Conservation (phyloP, 176 grass and related monocot species). For the Eremochloa ophiuroides region DNA sequence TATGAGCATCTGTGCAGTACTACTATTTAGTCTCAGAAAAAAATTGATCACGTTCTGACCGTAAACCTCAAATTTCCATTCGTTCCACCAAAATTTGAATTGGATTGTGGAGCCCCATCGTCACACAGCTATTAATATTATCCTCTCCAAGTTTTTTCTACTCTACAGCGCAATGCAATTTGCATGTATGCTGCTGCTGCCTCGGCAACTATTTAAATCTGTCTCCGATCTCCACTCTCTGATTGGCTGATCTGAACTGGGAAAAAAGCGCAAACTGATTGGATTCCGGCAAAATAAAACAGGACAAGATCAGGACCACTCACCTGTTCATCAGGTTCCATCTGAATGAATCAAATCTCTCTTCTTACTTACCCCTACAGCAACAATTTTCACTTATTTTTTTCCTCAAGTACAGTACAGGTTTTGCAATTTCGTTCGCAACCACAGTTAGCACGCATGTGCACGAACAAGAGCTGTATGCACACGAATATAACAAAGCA, state of each 20-base stretch:
- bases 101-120: background rate
- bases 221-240: background rate
- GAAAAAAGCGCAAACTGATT: background rate
- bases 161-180: background rate
- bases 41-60: background rate
- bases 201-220: background rate
- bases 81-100: background rate
- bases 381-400: background rate
- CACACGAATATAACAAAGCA: background rate
- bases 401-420: background rate
- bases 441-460: background rate
- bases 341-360: background rate
- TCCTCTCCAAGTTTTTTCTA: background rate
- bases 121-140: background rate
- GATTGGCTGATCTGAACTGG: background rate
- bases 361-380: background rate
- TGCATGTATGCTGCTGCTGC: background rate
- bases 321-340: background rate
- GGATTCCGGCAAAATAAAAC: background rate
- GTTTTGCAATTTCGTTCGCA: background rate
- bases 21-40: too few relatives aligned
- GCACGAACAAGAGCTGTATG: background rate
- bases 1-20: too few relatives aligned
- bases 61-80: background rate
- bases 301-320: slow-evolving; percentile 1